Evolutionary conservation across 1,284 basidiomycete genomes (phyloP).

Genomic region (Boletus sp.): DNA sequence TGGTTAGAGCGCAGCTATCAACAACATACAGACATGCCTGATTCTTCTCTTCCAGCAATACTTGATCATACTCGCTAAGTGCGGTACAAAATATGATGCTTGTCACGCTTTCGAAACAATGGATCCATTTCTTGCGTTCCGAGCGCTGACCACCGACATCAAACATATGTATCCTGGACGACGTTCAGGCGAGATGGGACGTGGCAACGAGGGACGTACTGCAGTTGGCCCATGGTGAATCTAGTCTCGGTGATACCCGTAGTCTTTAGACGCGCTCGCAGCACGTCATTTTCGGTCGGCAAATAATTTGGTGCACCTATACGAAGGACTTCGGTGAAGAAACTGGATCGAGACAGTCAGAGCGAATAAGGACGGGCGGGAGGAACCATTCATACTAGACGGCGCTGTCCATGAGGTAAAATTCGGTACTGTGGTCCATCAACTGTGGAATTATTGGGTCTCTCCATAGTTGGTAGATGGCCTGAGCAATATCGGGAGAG

Average conservation of each 20-base stretch:
- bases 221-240: background rate
- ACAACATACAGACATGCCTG: constrained; percentile 53
- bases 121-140: constrained; percentile 94
- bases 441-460: constrained; percentile 86
- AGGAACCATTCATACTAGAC: constrained; percentile 61
- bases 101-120: constrained; percentile 92
- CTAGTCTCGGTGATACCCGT: constrained; percentile 79
- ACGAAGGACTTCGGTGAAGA: constrained; percentile 82
- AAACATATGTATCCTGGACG: constrained; percentile 84
- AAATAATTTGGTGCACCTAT: constrained; percentile 80
- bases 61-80: constrained; percentile 92
- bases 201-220: constrained; percentile 59
- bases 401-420: constrained; percentile 96
- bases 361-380: background rate
- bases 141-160: constrained; percentile 92
- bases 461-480: constrained; percentile 83
- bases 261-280: constrained; percentile 87
- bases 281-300: constrained; percentile 86
- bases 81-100: constrained; percentile 96
- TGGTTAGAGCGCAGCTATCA: background rate
- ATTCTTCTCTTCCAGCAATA: constrained; percentile 73
- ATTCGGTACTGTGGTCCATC: constrained; percentile 85
- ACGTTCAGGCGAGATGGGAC: constrained; percentile 28
- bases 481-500: constrained; percentile 64
- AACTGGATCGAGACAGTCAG: constrained; percentile 45